A percentile compares a stretch with the other conserved stretches of the same genome.
Evolutionary conservation across 2,329 filamentous ascomycete species (phyloP).

Genomic region (Teratosphaeriaceae sp.): DNA sequence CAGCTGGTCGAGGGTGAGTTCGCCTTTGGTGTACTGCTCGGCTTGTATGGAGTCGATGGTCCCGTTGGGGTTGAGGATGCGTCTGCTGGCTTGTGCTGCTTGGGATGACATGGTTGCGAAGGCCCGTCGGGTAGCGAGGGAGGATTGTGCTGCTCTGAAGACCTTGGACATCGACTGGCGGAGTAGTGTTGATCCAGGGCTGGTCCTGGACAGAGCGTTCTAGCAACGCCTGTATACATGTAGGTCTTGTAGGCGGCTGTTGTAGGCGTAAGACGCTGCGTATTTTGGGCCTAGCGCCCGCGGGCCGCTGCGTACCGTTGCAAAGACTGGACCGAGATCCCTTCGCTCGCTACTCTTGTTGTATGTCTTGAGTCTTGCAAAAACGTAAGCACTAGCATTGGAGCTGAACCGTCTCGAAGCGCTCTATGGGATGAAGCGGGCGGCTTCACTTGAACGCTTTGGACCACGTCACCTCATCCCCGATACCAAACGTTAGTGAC

Average conservation of each 20-base stretch:
- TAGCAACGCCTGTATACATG: too few species aligned
- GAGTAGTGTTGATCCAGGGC: too few species aligned
- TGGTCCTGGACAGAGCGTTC: too few species aligned
- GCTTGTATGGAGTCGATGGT: conserved; percentile 56
- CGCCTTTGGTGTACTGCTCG: conserved; percentile 65
- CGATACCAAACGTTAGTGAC: not conserved
- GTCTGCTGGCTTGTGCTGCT: conserved; percentile 25
- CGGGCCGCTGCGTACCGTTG: too few species aligned
- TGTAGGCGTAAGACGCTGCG: too few species aligned
- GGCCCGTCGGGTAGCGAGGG: conserved; percentile 1
- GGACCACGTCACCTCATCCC: not conserved
- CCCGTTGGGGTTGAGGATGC: conserved; percentile 58
- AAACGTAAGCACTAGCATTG: not conserved
- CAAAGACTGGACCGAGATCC: too few species aligned
- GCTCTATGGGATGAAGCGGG: not conserved
- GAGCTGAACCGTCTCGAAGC: not conserved
- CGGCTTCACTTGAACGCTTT: not conserved
- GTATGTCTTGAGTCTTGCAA: not conserved
- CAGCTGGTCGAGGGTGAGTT: conserved; percentile 57
- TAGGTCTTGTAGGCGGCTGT: too few species aligned
- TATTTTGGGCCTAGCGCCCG: too few species aligned
- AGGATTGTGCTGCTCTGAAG: not conserved
- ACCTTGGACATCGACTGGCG: not conserved
- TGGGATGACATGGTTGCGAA: conserved; percentile 19
- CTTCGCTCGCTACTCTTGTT: not conserved